phyloP scores from a whole-genome alignment of 305 asterid genomes.

The Plantago rigida region DNA sequence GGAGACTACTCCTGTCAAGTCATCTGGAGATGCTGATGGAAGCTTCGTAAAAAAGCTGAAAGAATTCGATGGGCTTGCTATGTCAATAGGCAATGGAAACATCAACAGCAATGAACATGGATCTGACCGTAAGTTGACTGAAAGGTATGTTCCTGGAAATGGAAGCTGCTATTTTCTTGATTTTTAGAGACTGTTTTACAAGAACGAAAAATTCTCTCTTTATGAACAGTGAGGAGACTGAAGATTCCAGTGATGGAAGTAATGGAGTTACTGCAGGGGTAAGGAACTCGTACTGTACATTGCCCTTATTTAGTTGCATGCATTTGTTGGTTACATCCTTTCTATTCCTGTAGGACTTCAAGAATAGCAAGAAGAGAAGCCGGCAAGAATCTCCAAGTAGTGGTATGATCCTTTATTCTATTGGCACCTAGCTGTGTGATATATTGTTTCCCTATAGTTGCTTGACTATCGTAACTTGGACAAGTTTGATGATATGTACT shows the following conservation, averaged over 20 bases:
- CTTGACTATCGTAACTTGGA: not conserved
- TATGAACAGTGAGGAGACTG: constrained; percentile 57
- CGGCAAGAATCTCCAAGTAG: constrained; percentile 26
- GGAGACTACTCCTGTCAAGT: constrained; percentile 56
- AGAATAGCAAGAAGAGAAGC: constrained; percentile 57
- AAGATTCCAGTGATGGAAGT: constrained; percentile 79
- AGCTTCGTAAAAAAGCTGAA: constrained; percentile 59
- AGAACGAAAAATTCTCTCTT: constrained; percentile 20
- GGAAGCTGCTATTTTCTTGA: not conserved
- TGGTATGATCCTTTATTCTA: not conserved
- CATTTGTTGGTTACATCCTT: constrained; percentile 7
- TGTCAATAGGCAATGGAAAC: constrained; percentile 67
- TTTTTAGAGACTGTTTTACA: constrained; percentile 10
- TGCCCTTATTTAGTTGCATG: constrained; percentile 10
- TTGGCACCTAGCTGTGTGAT: not conserved
- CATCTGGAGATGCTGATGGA: constrained; percentile 52
- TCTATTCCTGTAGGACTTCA: constrained; percentile 40
- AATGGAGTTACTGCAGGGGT: constrained; percentile 57
- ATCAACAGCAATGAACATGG: constrained; percentile 47
- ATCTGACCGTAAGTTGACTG: constrained; percentile 44
- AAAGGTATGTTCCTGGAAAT: constrained; percentile 45
- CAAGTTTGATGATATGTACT: not conserved
- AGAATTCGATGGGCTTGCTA: constrained; percentile 76
- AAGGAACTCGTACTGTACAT: constrained; percentile 17
- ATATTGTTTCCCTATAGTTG: too few relatives aligned